Conservation (phyloP, 768 basidiomycete species). For the Tylopilus rubrobrunneus region DNA sequence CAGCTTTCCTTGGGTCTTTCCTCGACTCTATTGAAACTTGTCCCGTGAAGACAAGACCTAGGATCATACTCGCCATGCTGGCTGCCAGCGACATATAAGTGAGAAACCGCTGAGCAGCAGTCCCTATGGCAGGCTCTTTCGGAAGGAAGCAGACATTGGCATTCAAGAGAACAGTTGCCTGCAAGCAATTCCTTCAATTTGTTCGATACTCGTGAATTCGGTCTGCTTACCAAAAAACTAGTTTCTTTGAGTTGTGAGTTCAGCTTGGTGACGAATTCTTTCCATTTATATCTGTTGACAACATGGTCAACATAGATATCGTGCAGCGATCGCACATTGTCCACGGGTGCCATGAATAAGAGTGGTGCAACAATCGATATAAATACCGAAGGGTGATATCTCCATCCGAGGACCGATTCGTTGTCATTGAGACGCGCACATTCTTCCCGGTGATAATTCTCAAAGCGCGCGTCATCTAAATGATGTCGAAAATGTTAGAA, state of each 20-base stretch:
- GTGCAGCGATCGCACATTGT: slow-evolving; percentile 42
- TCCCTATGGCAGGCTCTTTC: slow-evolving; percentile 38
- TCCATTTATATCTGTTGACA: slow-evolving; percentile 42
- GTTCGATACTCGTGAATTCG: background rate
- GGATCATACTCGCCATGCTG: slow-evolving; percentile 37
- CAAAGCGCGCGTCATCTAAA: slow-evolving; percentile 33
- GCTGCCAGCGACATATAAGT: slow-evolving; percentile 39
- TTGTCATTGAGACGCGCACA: slow-evolving; percentile 38
- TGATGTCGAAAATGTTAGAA: too few species aligned
- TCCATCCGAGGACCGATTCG: slow-evolving; percentile 30
- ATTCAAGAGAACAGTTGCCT: slow-evolving; percentile 58
- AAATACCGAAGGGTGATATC: slow-evolving; percentile 31
- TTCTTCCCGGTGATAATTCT: slow-evolving; percentile 42
- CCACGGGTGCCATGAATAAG: slow-evolving; percentile 48
- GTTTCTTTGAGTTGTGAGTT: slow-evolving; percentile 50
- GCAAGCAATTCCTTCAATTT: background rate
- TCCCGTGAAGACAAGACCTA: slow-evolving; percentile 41
- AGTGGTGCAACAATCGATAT: slow-evolving; percentile 39
- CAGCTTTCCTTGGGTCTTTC: slow-evolving; percentile 27
- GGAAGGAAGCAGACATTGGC: slow-evolving; percentile 59
- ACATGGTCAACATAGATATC: slow-evolving; percentile 47
- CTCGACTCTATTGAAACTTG: slow-evolving; percentile 35
- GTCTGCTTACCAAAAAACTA: slow-evolving; percentile 45
- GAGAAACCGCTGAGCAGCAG: slow-evolving; percentile 33
- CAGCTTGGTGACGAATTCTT: slow-evolving; percentile 39